Percentiles rank a stretch among this genome's conserved stretches.
Conservation (phyloP, 495 filamentous ascomycete species). For the Annulohypoxylon stygium region DNA sequence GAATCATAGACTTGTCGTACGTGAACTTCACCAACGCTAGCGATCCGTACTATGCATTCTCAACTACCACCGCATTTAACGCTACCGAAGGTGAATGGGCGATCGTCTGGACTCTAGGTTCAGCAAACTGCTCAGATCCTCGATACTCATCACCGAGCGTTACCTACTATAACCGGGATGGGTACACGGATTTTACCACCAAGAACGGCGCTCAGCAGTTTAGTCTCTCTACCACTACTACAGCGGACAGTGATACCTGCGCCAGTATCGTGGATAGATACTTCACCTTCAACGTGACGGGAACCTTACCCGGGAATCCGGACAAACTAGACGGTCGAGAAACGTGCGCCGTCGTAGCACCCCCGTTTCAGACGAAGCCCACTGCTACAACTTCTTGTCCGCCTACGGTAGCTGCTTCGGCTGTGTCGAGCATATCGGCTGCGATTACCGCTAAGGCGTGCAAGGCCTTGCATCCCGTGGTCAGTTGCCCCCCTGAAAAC, state of each 20-base stretch:
- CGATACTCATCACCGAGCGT: background rate
- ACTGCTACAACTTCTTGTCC: slow-evolving; percentile 34
- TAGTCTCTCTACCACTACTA: slow-evolving; percentile 52
- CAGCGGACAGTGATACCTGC: slow-evolving; percentile 32
- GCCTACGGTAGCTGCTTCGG: slow-evolving; percentile 35
- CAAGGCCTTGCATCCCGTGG: slow-evolving; percentile 15
- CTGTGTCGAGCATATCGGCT: slow-evolving; percentile 47
- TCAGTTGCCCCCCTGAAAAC: slow-evolving; percentile 35
- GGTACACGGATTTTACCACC: slow-evolving; percentile 36
- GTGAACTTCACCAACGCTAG: slow-evolving; percentile 39
- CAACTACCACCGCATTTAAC: slow-evolving; percentile 1
- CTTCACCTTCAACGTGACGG: slow-evolving; percentile 48
- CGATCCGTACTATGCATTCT: slow-evolving; percentile 46
- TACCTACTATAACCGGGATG: background rate
- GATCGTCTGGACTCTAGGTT: slow-evolving; percentile 42
- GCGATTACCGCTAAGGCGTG: slow-evolving; percentile 44
- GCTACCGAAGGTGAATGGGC: slow-evolving; percentile 31
- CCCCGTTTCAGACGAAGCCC: slow-evolving; percentile 9
- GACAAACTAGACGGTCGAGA: slow-evolving; percentile 41
- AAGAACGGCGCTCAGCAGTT: slow-evolving; percentile 37
- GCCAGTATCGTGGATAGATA: slow-evolving; percentile 38
- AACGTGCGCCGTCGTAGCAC: slow-evolving; percentile 39
- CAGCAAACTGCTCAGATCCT: slow-evolving; percentile 32
- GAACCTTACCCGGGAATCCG: slow-evolving; percentile 30
- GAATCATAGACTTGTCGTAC: slow-evolving; percentile 2